Base-by-base conservation (phyloP, 306 rosid species). In the Pyrus communis region DNA sequence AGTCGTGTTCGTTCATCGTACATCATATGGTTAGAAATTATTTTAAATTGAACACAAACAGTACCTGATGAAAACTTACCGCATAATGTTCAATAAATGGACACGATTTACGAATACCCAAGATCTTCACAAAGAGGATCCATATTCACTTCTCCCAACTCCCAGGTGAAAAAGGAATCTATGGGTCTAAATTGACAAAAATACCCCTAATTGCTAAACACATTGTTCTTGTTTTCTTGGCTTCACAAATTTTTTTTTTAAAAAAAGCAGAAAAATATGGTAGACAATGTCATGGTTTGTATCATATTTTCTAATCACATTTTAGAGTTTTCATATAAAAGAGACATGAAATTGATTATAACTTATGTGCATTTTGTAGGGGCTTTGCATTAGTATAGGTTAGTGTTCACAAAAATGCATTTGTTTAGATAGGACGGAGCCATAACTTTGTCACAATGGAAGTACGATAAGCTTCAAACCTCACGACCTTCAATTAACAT, bases 81-180 rank as follows among this genome's bases (percentile, higher is more conserved):
- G 42, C 42, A 38, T 0, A 2, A 38, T 38, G 10, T 38, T 7
- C 10, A 0, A 38, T 2, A 2, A 38, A 38, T 2, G 42, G 0
- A 38, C 2, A 38, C 0, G 0, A 1, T 38, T 38, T 7, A 2
- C 2, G 0, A 2, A 38, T 38, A 38, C 0, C 10, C 42, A 0
- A 2, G 2, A 38, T 38, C 2, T 1, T 38, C 10, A 38, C 42
- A 38, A 38, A 38, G 2, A 38, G 42, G 42, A 38, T 38, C 42
- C 42, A 9, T 0, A 38, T 38, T 38, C 10, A 7, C 42, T 38
- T 38, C 9, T 38, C 42, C 42, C 9, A 38, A 7, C 46, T 33
- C 49, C 17, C 0, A 35, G 11, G 42, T 30, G 43, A 17, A 63
- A 66, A 66, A 33, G 9, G 27, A 35, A 11, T 35, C 15, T 10